phyloP scores from a whole-genome alignment of 805 yeast genomes.

The Saccharomycopsis fibuligera region DNA sequence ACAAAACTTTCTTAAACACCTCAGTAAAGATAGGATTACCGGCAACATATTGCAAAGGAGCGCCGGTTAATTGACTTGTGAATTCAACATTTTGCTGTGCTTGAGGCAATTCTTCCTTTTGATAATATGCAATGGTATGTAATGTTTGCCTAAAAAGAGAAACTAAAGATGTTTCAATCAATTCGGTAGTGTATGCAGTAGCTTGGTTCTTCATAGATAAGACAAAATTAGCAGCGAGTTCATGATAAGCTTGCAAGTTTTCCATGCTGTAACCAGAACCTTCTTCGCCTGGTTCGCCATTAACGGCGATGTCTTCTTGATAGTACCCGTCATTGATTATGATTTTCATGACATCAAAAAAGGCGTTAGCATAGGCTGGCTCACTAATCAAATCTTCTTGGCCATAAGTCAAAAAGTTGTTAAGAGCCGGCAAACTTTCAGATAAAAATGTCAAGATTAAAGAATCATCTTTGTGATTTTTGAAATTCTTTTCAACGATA shows the following conservation, averaged over 20 bases:
- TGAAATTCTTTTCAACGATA: constrained; percentile 26
- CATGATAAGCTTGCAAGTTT: constrained; percentile 10
- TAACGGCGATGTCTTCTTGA: constrained; percentile 1
- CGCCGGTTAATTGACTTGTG: not conserved
- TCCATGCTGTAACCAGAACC: not conserved
- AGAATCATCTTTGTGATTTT: constrained; percentile 33
- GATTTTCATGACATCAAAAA: constrained; percentile 24
- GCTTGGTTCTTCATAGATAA: constrained; percentile 8
- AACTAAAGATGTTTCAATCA: constrained; percentile 18
- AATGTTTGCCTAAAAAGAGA: constrained; percentile 1
- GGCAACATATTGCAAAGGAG: not conserved
- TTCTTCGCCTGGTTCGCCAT: not conserved
- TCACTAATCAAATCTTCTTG: constrained; percentile 27
- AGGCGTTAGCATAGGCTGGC: constrained; percentile 22
- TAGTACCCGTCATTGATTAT: constrained; percentile 27
- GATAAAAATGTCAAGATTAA: constrained; percentile 63
- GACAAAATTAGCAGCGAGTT: constrained; percentile 14
- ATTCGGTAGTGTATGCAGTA: not conserved
- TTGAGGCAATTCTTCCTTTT: not conserved
- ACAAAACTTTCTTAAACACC: constrained; percentile 1
- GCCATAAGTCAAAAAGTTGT: constrained; percentile 65
- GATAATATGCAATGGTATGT: not conserved
- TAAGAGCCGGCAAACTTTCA: constrained; percentile 67
- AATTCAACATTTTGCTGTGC: not conserved
- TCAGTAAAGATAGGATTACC: constrained; percentile 3